A percentile compares a stretch with the other conserved stretches of the same genome.
Conservation (phyloP, 2,329 filamentous ascomycete species). For the Xylariaceae sp. region DNA sequence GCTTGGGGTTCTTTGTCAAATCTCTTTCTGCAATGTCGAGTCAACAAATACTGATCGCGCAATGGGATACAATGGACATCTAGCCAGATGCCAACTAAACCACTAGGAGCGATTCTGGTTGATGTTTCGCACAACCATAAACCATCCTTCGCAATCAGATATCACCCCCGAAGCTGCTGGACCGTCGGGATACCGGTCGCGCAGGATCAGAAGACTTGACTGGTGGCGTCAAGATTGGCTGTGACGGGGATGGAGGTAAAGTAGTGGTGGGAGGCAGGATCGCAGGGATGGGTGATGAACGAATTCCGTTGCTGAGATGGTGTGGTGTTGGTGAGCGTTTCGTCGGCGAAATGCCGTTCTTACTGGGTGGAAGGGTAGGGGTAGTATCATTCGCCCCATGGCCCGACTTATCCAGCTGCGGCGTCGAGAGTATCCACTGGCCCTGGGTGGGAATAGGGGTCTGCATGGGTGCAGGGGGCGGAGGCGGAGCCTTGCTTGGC, state of each 20-base stretch:
- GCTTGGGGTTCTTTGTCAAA: neutral
- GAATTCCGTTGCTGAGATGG: constrained; percentile 26
- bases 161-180: constrained; percentile 15
- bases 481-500: constrained; percentile 22
- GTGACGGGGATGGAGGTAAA: constrained; percentile 52
- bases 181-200: constrained; percentile 27
- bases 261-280: constrained; percentile 54
- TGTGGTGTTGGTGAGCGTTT: constrained; percentile 46
- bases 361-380: constrained; percentile 40
- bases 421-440: constrained; percentile 29
- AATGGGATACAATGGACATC: neutral
- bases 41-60: neutral
- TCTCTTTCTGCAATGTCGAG: neutral
- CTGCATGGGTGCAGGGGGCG: constrained; percentile 21
- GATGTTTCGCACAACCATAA: neutral
- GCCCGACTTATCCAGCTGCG: constrained; percentile 32
- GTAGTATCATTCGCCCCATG: constrained; percentile 29
- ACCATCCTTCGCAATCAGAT: constrained; percentile 9
- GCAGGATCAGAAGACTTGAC: constrained; percentile 45
- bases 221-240: constrained; percentile 56
- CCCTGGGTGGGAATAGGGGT: constrained; percentile 22
- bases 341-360: constrained; percentile 46
- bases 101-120: neutral
- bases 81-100: neutral
- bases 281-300: constrained; percentile 34